A percentile compares a stretch with the other conserved stretches of the same genome.
phyloP scores from a whole-genome alignment of 148 eudicot genomes.

The Rhododendron ovatum region DNA sequence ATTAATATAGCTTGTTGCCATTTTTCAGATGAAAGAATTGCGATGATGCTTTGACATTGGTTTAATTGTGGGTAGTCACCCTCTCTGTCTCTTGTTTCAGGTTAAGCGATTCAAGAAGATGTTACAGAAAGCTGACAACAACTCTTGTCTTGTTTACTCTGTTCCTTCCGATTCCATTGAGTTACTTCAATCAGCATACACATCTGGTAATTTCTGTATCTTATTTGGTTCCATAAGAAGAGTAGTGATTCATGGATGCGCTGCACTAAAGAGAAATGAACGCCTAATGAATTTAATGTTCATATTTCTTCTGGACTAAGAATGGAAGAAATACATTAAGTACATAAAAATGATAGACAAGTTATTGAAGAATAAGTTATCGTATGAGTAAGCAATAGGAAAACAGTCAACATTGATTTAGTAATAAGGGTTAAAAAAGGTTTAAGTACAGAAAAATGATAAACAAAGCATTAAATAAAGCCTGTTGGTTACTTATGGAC shows the following conservation, averaged over 20 bases:
- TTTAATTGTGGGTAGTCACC: background rate
- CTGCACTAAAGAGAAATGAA: background rate
- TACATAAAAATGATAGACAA: background rate
- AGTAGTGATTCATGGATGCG: background rate
- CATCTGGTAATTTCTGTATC: slow-evolving; percentile 41
- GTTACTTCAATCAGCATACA: slow-evolving; percentile 50
- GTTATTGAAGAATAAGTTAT: background rate
- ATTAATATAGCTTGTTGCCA: background rate
- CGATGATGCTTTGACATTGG: background rate
- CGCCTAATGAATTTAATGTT: background rate
- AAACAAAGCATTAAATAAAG: background rate
- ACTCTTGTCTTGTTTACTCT: slow-evolving; percentile 44
- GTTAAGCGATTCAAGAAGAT: slow-evolving; percentile 56
- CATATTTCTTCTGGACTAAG: background rate
- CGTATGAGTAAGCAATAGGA: background rate
- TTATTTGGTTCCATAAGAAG: background rate
- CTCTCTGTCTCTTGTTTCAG: slow-evolving; percentile 35
- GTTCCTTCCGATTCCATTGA: slow-evolving; percentile 60
- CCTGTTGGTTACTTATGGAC: background rate
- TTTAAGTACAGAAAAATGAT: background rate
- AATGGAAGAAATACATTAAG: background rate
- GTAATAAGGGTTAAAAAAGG: background rate
- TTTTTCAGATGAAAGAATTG: background rate
- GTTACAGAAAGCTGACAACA: slow-evolving; percentile 63
- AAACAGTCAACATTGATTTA: background rate